Evolutionary conservation across 129 eudicot genomes (phyloP).

Genomic region (Gnaphalium uliginosum): DNA sequence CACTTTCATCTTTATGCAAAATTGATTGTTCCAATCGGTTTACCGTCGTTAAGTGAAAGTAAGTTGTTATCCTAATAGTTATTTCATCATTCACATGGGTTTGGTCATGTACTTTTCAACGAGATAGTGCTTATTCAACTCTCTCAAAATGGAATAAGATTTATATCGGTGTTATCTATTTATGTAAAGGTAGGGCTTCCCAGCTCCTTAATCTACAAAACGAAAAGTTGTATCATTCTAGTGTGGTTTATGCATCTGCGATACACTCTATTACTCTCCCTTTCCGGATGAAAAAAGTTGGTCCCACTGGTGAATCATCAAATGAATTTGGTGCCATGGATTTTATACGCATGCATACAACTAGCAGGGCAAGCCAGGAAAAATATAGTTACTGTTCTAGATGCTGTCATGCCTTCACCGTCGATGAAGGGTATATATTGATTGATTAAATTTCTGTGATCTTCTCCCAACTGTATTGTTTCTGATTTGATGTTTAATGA

Average conservation of each 20-base stretch:
- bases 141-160: too few relatives aligned
- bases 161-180: neutral
- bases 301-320: constrained; percentile 49
- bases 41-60: constrained; percentile 63
- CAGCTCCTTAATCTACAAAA: constrained; percentile 55
- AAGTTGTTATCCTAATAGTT: constrained; percentile 32
- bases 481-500: constrained; percentile 13
- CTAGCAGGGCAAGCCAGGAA: constrained; percentile 79
- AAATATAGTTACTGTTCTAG: constrained; percentile 63
- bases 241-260: constrained; percentile 94
- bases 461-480: constrained; percentile 12
- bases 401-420: constrained; percentile 84
- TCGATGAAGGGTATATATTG: constrained; percentile 54
- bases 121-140: too few relatives aligned
- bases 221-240: constrained; percentile 68
- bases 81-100: neutral
- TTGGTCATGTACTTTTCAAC: neutral
- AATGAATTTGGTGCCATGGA: constrained; percentile 54
- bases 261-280: constrained; percentile 83
- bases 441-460: neutral
- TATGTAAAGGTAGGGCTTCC: constrained; percentile 58
- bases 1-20: constrained; percentile 69
- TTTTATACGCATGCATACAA: constrained; percentile 60
- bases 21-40: constrained; percentile 78
- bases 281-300: constrained; percentile 66